Percentiles rank a stretch among this genome's conserved stretches.
Evolutionary conservation across 2,329 filamentous ascomycete species (phyloP).

Genomic region (Colletotrichum tamarilloi): DNA sequence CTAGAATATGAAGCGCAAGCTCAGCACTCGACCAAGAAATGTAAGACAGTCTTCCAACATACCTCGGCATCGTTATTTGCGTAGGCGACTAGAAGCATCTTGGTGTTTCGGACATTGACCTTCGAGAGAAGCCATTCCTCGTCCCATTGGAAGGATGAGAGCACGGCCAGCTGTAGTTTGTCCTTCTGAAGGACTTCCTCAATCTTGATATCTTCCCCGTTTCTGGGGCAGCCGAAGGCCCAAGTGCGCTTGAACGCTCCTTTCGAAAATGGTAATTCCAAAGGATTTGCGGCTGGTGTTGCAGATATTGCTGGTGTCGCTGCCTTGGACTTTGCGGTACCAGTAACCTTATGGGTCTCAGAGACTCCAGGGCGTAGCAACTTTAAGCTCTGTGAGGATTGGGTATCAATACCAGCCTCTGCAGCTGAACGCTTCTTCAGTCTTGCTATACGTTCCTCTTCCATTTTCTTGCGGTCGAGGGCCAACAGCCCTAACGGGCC

Average conservation of each 20-base stretch:
- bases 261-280: slow-evolving; percentile 54
- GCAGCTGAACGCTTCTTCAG: slow-evolving; percentile 63
- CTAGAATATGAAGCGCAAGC: slow-evolving; percentile 42
- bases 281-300: background rate
- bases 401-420: slow-evolving; percentile 27
- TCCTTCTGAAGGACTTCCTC: slow-evolving; percentile 85
- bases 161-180: slow-evolving; percentile 78
- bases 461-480: slow-evolving; percentile 85
- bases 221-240: slow-evolving; percentile 71
- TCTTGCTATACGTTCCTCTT: slow-evolving; percentile 82
- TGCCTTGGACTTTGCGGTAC: background rate
- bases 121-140: slow-evolving; percentile 82
- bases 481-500: slow-evolving; percentile 55
- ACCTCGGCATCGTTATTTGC: slow-evolving; percentile 65
- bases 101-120: slow-evolving; percentile 69
- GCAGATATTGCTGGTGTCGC: background rate
- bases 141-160: slow-evolving; percentile 92
- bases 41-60: slow-evolving; percentile 37
- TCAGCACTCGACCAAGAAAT: background rate
- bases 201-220: slow-evolving; percentile 81
- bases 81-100: slow-evolving; percentile 70
- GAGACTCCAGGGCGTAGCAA: slow-evolving; percentile 18
- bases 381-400: slow-evolving; percentile 35
- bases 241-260: slow-evolving; percentile 87
- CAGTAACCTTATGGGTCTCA: background rate